Percentiles rank a stretch among this genome's conserved stretches.
These are phyloP conservation scores for Saturnispora saitoi DNA, from an alignment of 805 yeast species.

Conservation along the genomic window DNA sequence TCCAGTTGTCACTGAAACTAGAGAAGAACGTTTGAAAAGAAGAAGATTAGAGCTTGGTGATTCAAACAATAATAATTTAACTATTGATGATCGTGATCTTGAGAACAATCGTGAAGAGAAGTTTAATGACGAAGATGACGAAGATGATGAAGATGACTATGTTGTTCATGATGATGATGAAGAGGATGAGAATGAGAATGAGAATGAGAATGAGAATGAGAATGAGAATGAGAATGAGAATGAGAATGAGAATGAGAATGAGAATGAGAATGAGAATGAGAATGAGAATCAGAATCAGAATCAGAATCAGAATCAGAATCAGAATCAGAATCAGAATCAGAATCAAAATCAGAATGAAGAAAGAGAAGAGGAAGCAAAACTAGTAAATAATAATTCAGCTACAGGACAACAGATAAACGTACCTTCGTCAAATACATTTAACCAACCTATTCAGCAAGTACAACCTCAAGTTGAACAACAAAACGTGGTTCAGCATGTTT, in stretches of 20 bases:
- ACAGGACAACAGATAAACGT: no score
- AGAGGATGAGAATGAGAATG: neutral
- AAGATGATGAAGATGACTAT: slow-evolving; percentile 6
- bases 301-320: neutral
- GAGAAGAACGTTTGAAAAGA: slow-evolving; percentile 25
- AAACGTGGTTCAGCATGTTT: no score
- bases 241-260: no score
- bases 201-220: neutral
- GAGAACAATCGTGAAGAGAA: slow-evolving; percentile 1
- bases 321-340: no score
- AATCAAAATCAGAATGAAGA: no score
- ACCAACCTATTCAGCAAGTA: no score
- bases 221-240: neutral
- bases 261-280: no score
- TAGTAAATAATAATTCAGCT: no score
- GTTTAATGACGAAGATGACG: slow-evolving; percentile 3
- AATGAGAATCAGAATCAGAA: neutral
- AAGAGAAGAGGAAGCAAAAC: no score
- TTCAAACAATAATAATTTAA: neutral
- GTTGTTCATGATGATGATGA: slow-evolving; percentile 5
- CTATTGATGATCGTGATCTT: neutral
- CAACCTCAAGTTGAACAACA: no score
- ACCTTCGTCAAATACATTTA: no score
- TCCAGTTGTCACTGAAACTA: slow-evolving; percentile 22
- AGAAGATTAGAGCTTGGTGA: slow-evolving; percentile 10